Evolutionary conservation across 495 filamentous ascomycete species (phyloP).

Genomic region (Neurospora tetrasperma): DNA sequence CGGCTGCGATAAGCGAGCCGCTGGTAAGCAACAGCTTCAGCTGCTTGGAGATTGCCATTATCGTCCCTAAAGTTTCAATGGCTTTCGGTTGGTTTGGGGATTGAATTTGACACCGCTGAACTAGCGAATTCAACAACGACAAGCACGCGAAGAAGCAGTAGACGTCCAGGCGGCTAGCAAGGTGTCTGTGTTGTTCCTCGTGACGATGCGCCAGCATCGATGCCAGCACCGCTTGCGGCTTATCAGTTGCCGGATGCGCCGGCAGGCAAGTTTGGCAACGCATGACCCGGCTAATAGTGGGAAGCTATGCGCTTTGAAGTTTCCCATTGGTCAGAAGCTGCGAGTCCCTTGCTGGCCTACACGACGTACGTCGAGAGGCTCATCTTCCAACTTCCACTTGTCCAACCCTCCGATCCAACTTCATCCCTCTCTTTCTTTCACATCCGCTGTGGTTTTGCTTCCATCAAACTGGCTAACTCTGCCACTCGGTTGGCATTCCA

Average conservation of each 20-base stretch:
- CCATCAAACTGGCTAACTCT: not conserved
- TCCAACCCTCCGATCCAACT: not conserved
- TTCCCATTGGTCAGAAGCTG: not conserved
- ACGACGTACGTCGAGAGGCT: not conserved
- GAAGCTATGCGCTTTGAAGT: not conserved
- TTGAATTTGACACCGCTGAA: no score
- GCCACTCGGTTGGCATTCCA: not conserved
- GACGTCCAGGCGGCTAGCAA: not conserved
- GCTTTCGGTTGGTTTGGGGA: not conserved
- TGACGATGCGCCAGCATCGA: not conserved
- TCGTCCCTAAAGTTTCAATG: not conserved
- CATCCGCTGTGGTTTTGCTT: not conserved
- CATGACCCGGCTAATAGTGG: not conserved
- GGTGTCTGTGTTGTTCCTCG: not conserved
- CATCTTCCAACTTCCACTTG: not conserved
- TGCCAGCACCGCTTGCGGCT: not conserved
- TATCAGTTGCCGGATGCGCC: not conserved
- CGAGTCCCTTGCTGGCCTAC: not conserved
- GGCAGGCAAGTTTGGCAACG: not conserved
- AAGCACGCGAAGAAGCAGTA: not conserved
- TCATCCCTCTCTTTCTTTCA: not conserved
- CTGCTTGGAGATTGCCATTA: slow-evolving; percentile 14
- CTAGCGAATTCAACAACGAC: no score
- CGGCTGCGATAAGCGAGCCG: slow-evolving; percentile 19
- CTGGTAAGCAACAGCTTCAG: slow-evolving; percentile 15